Evolutionary conservation across 805 yeast genomes (phyloP).

Genomic region (Sugiyamaella boreocaroliniensis): DNA sequence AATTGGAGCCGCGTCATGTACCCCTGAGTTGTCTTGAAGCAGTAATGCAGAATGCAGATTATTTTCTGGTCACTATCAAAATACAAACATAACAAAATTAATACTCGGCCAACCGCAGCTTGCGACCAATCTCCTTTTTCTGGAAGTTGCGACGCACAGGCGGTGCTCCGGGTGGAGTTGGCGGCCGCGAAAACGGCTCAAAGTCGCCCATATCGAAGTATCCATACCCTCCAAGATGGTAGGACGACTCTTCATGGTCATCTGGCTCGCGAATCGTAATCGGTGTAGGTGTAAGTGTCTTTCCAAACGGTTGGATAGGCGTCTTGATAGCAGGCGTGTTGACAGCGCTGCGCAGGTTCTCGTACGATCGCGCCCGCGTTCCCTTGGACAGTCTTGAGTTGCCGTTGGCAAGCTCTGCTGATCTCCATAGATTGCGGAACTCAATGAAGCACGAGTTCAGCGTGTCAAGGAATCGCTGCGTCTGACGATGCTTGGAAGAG

Average conservation of each 20-base stretch:
- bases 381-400: constrained; percentile 10
- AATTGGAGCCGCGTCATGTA: neutral
- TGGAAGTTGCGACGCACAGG: constrained; percentile 37
- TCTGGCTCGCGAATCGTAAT: constrained; percentile 15
- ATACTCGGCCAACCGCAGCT: constrained; percentile 57
- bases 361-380: constrained; percentile 20
- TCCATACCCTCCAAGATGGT: constrained; percentile 75
- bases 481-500: constrained; percentile 84
- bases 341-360: constrained; percentile 8
- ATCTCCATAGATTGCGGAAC: constrained; percentile 40
- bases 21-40: neutral
- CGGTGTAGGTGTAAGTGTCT: constrained; percentile 9
- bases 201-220: constrained; percentile 72
- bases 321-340: neutral
- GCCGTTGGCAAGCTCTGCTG: constrained; percentile 5
- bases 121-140: constrained; percentile 55
- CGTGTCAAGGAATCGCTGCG: constrained; percentile 66
- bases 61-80: neutral
- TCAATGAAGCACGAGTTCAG: constrained; percentile 56
- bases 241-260: constrained; percentile 29
- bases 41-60: neutral
- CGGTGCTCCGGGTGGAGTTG: constrained; percentile 46
- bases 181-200: constrained; percentile 53
- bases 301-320: constrained; percentile 17
- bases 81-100: constrained; percentile 23